Evolutionary conservation across 768 basidiomycete genomes (phyloP).

Genomic region (Leccinum obscurum): DNA sequence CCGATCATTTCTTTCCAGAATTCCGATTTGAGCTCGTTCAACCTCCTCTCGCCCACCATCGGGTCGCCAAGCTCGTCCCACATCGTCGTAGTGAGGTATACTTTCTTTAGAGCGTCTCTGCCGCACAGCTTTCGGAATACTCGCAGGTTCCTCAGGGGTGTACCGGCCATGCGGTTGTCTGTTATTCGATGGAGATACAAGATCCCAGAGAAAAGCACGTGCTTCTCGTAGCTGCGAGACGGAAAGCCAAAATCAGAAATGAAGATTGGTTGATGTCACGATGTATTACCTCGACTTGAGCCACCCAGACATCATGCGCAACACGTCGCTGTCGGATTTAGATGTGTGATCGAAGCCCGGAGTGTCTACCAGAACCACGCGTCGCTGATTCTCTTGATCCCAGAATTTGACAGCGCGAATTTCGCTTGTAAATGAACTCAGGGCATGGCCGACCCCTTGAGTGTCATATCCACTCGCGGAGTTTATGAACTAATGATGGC

Average conservation of each 20-base stretch:
- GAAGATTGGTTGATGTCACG: no score
- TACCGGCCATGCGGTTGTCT: constrained; percentile 38
- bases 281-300: constrained; percentile 13
- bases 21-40: constrained; percentile 1
- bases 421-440: constrained; percentile 15
- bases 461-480: constrained; percentile 2
- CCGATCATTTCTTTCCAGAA: neutral
- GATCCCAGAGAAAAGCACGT: constrained; percentile 31
- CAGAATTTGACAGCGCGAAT: constrained; percentile 7
- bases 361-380: constrained; percentile 26
- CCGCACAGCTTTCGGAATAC: constrained; percentile 35
- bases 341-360: constrained; percentile 25
- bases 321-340: constrained; percentile 12
- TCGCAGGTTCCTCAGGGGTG: constrained; percentile 33
- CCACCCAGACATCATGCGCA: constrained; percentile 17
- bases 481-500: constrained; percentile 11
- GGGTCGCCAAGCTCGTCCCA: constrained; percentile 11
- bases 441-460: constrained; percentile 9
- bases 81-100: constrained; percentile 39
- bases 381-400: neutral
- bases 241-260: neutral
- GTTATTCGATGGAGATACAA: constrained; percentile 44
- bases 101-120: constrained; percentile 28
- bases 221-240: constrained; percentile 5
- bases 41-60: constrained; percentile 22